Evolutionary conservation across 1,284 basidiomycete species (phyloP).

Genomic region (Coriolopsis trogii): DNA sequence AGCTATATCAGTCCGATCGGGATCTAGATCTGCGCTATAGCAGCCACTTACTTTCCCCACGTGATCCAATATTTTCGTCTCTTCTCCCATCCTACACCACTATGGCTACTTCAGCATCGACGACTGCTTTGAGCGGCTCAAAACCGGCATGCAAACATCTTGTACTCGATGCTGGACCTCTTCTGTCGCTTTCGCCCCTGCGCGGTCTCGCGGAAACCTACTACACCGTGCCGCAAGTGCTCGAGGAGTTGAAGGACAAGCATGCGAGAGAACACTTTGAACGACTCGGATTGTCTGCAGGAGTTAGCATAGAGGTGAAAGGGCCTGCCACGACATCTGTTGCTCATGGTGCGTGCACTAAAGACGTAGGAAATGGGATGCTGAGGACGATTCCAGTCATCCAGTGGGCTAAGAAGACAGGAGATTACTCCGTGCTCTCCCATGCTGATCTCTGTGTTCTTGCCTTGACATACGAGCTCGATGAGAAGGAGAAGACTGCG

Average conservation of each 20-base stretch:
- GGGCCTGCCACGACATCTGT: conserved; percentile 76
- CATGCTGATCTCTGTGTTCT: conserved; percentile 90
- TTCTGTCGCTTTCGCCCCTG: conserved; percentile 85
- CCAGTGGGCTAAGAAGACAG: conserved; percentile 93
- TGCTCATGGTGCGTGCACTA: conserved; percentile 63
- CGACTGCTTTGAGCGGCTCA: conserved; percentile 7
- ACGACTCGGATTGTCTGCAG: conserved; percentile 70
- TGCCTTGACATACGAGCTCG: conserved; percentile 85
- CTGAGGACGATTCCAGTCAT: conserved; percentile 59
- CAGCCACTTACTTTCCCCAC: conserved; percentile 17
- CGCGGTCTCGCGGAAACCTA: conserved; percentile 83
- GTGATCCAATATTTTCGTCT: conserved; percentile 23
- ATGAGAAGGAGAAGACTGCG: conserved; percentile 52
- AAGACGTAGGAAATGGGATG: neutral
- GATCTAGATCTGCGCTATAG: conserved; percentile 11
- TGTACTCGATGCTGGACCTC: conserved; percentile 90
- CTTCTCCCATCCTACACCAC: conserved; percentile 5
- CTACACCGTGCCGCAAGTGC: conserved; percentile 87
- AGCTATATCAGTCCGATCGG: conserved; percentile 12
- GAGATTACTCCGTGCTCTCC: conserved; percentile 94
- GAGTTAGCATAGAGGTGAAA: conserved; percentile 76
- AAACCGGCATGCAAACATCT: conserved; percentile 70
- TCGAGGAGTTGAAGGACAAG: conserved; percentile 87
- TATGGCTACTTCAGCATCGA: conserved; percentile 32
- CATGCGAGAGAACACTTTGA: conserved; percentile 86